A percentile compares a stretch with the other conserved stretches of the same genome.
Conservation (phyloP, 176 grass and related monocot genomes). For the Triticum aestivum region DNA sequence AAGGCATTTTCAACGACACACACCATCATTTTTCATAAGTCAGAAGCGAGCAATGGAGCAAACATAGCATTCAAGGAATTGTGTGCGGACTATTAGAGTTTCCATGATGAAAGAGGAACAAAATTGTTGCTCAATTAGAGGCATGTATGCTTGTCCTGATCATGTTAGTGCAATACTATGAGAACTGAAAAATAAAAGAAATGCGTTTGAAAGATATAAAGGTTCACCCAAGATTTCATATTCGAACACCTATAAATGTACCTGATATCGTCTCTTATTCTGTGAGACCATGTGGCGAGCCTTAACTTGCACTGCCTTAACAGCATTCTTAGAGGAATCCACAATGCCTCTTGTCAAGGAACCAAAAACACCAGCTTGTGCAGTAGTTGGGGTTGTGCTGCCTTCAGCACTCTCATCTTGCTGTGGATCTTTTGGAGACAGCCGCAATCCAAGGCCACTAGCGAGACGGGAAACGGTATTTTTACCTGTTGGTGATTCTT, state of each 20-base stretch:
- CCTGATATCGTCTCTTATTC: conserved; percentile 98
- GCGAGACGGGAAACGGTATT: conserved; percentile 80
- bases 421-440: conserved; percentile 65
- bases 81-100: neutral
- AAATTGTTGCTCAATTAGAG: neutral
- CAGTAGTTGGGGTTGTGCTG: conserved; percentile 43
- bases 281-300: conserved; percentile 97
- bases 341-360: conserved; percentile 89
- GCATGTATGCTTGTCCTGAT: neutral
- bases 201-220: conserved; percentile 5
- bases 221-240: neutral
- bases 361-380: conserved; percentile 79
- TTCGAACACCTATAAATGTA: conserved; percentile 19
- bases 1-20: conserved; percentile 9
- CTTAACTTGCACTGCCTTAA: conserved; percentile 98
- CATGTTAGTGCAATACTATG: conserved; percentile 10
- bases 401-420: conserved; percentile 57
- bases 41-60: neutral
- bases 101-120: neutral
- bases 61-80: neutral
- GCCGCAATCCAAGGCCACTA: conserved; percentile 69
- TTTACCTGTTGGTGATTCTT: conserved; percentile 77
- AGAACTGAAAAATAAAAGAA: neutral
- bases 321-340: conserved; percentile 91
- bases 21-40: conserved; percentile 3